phyloP scores from a whole-genome alignment of 2,329 filamentous ascomycete species.

The Fusarium sp. region DNA sequence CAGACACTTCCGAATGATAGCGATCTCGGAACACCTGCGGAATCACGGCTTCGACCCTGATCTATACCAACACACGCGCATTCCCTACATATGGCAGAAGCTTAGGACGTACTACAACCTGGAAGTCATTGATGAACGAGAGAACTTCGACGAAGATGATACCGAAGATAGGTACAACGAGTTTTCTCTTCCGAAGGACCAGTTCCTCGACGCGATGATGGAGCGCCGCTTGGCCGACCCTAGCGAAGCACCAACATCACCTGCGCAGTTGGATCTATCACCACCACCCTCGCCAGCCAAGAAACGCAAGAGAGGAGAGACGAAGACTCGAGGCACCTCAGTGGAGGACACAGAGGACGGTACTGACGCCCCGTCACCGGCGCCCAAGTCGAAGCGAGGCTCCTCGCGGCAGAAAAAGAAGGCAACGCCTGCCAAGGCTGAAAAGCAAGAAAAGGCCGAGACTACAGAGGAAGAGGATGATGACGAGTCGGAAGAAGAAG shows the following conservation, averaged over 20 bases:
- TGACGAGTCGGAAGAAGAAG: slow-evolving; percentile 51
- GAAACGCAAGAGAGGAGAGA: slow-evolving; percentile 60
- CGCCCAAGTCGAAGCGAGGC: slow-evolving; percentile 55
- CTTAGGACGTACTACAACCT: slow-evolving; percentile 86
- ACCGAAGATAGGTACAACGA: slow-evolving; percentile 72
- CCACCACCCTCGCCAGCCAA: slow-evolving; percentile 49
- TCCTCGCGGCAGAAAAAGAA: slow-evolving; percentile 58
- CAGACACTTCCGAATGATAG: slow-evolving; percentile 92
- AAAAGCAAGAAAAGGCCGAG: slow-evolving; percentile 52
- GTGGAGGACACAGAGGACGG: slow-evolving; percentile 62
- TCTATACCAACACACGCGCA: slow-evolving; percentile 80
- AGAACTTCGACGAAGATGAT: slow-evolving; percentile 71
- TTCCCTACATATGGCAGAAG: slow-evolving; percentile 93
- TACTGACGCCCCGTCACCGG: slow-evolving; percentile 54
- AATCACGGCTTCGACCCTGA: slow-evolving; percentile 83
- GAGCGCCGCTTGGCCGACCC: slow-evolving; percentile 57
- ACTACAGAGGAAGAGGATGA: slow-evolving; percentile 51
- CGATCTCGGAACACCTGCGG: slow-evolving; percentile 81
- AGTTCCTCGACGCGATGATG: slow-evolving; percentile 61
- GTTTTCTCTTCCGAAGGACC: slow-evolving; percentile 68
- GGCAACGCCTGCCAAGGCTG: slow-evolving; percentile 56
- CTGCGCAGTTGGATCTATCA: slow-evolving; percentile 57
- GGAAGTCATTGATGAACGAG: slow-evolving; percentile 85
- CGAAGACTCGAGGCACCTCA: slow-evolving; percentile 56
- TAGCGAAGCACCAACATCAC: slow-evolving; percentile 62